Percentiles rank a stretch among this genome's conserved stretches.
Conservation (phyloP, 1,284 basidiomycete genomes). For the Trametes versicolor region DNA sequence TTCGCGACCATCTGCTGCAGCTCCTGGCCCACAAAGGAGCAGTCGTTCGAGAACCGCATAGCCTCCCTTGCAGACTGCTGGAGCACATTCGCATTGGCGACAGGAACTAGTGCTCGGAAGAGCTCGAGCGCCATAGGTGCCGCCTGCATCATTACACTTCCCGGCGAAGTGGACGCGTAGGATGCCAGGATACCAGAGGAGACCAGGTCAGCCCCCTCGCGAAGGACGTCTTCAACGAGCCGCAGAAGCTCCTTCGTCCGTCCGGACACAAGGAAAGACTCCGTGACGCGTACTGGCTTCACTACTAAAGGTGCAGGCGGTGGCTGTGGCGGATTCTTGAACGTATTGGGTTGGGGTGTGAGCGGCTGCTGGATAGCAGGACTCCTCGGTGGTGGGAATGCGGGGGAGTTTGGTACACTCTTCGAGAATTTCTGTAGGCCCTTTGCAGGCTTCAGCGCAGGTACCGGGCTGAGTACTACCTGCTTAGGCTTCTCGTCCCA, state of each 20-base stretch:
- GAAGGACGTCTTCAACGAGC: constrained; percentile 65
- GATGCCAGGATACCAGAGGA: constrained; percentile 61
- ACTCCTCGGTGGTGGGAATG: constrained; percentile 36
- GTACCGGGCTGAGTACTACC: constrained; percentile 44
- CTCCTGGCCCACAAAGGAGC: constrained; percentile 71
- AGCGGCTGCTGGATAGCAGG: constrained; percentile 35
- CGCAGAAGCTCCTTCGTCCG: constrained; percentile 65
- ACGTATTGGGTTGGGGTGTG: constrained; percentile 21
- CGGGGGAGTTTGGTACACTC: constrained; percentile 32
- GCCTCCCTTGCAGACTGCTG: constrained; percentile 63
- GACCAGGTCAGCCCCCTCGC: constrained; percentile 66
- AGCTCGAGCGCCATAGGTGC: constrained; percentile 81
- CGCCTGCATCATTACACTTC: constrained; percentile 65
- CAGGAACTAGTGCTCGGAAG: constrained; percentile 85
- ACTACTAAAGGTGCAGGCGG: constrained; percentile 1
- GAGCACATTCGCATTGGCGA: constrained; percentile 65
- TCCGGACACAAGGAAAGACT: constrained; percentile 67
- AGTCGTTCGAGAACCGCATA: constrained; percentile 92
- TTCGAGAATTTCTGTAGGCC: constrained; percentile 68
- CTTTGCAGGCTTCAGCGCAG: constrained; percentile 58
- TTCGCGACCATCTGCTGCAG: constrained; percentile 50
- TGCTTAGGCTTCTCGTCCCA: constrained; percentile 60
- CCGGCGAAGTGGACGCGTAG: constrained; percentile 48
- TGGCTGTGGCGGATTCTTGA: constrained; percentile 13
- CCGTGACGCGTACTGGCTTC: constrained; percentile 46